Evolutionary conservation across 495 filamentous ascomycete species (phyloP), one percentile per base, ranked within the genome.

Genomic region (Tetracladium setigerum): DNA sequence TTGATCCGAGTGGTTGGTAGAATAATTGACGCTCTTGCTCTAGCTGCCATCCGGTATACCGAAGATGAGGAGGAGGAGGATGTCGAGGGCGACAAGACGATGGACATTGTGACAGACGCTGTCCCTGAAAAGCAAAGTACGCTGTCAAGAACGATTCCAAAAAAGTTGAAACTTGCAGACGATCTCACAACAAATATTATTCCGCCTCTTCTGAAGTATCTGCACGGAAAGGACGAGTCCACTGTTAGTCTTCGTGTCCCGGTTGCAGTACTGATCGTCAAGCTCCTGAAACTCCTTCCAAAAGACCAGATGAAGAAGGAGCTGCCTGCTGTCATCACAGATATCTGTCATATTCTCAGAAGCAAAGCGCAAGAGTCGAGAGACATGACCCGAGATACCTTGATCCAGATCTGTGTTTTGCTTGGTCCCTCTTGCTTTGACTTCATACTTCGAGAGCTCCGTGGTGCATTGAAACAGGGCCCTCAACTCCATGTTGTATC

Each of bases 401-500:
- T 99, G 32, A 77, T 83, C 35, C 84, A 90, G 39, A 87, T 97
- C 54, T 72, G 87, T 4, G 71, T 78, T 11, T 63, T 95, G 18
- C 70, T 95, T 17, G 92, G 92, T 4, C 80, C 89, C 0, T 65
- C 73, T 6, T 94, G 88, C 55, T 84, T 99, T 53, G 83, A 81
- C 9, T 96, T 96, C 57, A 82, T 97, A n/a, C 65, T 99, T 39
- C 95, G 91, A 56, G 89, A 96, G 61, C 73, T 99, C 9, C 77
- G 87, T 12, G 81, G 81, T 38, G 86, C 91, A 19, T 76, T 99
- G 5, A 75, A 76, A 22, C 73, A 79, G 53, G 92, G 92, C 5
- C 92, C 90, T 56, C 94, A 99, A 61, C 80, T 96, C 16, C 92
- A 99, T 62, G 88, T 99, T 16, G 71, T 97, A 18, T 96, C 90